Percentiles rank a stretch among this genome's conserved stretches.
These are phyloP conservation scores for Mycena citricolor DNA, from an alignment of 1,284 basidiomycete genomes.

Conservation along the genomic window DNA sequence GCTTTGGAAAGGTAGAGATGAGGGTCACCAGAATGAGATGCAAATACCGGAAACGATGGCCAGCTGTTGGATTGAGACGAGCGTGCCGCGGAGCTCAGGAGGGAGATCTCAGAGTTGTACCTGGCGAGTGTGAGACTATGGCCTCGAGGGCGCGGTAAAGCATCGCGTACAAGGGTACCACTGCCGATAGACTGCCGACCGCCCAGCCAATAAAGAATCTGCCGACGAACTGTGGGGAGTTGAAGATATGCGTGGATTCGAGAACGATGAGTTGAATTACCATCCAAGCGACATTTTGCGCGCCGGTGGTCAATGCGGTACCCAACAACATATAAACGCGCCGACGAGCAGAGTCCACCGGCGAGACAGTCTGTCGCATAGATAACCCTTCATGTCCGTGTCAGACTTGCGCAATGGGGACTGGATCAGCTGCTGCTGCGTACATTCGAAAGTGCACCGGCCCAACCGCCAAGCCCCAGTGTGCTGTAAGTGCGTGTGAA, in stretches of 20 bases:
- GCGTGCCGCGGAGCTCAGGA: slow-evolving; percentile 27
- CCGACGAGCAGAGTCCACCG: slow-evolving; percentile 27
- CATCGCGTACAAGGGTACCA: slow-evolving; percentile 24
- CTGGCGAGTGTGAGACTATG: slow-evolving; percentile 3
- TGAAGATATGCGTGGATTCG: neutral
- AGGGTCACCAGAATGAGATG: slow-evolving; percentile 26
- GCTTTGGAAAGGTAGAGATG: neutral
- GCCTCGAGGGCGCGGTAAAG: neutral
- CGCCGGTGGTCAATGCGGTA: slow-evolving; percentile 27
- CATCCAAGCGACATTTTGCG: slow-evolving; percentile 25
- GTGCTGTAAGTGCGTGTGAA: slow-evolving; percentile 15
- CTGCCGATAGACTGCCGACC: slow-evolving; percentile 28
- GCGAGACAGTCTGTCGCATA: slow-evolving; percentile 28
- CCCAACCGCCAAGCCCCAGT: slow-evolving; percentile 28
- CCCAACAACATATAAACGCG: slow-evolving; percentile 26
- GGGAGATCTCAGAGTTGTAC: slow-evolving; percentile 30
- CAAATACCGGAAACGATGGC: slow-evolving; percentile 26
- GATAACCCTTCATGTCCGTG: slow-evolving; percentile 22
- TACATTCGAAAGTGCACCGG: slow-evolving; percentile 26
- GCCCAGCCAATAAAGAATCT: slow-evolving; percentile 29
- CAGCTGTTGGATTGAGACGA: slow-evolving; percentile 28
- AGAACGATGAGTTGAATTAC: slow-evolving; percentile 3
- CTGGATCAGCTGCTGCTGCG: neutral
- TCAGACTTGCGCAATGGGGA: neutral
- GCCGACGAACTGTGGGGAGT: slow-evolving; percentile 24